These are phyloP conservation scores for Ogataea methanolica DNA, from an alignment of 805 yeast species.

Conservation along the genomic window DNA sequence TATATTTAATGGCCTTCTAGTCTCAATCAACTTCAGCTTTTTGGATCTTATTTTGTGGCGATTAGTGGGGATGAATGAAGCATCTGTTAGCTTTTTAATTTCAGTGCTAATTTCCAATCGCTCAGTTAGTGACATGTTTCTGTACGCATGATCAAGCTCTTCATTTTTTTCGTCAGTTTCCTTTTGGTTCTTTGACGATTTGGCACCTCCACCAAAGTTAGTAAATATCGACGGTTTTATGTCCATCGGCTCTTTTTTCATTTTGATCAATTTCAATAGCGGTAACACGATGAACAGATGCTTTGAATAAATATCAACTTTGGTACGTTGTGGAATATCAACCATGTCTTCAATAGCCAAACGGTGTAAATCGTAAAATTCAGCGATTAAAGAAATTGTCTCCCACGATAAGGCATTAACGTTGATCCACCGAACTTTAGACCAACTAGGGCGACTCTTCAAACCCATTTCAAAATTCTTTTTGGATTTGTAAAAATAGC, in stretches of 20 bases:
- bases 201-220: no score
- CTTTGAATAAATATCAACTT: conserved; percentile 46
- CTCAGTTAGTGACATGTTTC: conserved; percentile 13
- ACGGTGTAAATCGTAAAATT: conserved; percentile 44
- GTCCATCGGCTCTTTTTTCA: conserved; percentile 9
- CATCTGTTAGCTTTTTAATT: conserved; percentile 33
- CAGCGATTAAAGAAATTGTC: conserved; percentile 43
- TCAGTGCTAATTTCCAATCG: conserved; percentile 20
- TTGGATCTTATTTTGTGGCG: conserved; percentile 9
- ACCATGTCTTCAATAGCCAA: conserved; percentile 59
- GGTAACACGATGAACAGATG: conserved; percentile 55
- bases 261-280: conserved; percentile 39
- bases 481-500: conserved; percentile 8
- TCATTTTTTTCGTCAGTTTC: not conserved
- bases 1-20: conserved; percentile 40
- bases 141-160: not conserved
- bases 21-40: conserved; percentile 31
- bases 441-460: conserved; percentile 39
- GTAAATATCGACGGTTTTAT: conserved; percentile 3
- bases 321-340: conserved; percentile 58
- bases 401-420: conserved; percentile 63
- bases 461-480: conserved; percentile 30
- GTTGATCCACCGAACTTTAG: conserved; percentile 51
- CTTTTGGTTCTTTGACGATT: no score
- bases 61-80: conserved; percentile 16